These are phyloP conservation scores for Tylopilus sp. DNA, from an alignment of 1,284 basidiomycete genomes.

Conservation along the genomic window DNA sequence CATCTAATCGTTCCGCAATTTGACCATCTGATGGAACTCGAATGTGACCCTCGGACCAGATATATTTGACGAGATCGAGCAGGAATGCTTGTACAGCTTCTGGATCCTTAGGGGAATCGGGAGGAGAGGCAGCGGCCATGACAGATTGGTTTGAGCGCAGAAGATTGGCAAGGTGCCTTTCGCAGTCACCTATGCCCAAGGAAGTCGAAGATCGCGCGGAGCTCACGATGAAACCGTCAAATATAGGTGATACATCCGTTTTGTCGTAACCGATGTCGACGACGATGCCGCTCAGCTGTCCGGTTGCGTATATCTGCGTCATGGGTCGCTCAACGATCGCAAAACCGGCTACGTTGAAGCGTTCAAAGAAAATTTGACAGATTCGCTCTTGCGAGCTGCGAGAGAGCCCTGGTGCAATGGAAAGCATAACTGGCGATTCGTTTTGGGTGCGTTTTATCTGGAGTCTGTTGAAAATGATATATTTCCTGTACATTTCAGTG, in stretches of 20 bases:
- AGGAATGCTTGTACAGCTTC: conserved; percentile 47
- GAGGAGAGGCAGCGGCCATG: conserved; percentile 56
- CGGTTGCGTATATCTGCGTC: conserved; percentile 79
- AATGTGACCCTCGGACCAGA: conserved; percentile 59
- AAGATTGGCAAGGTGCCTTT: conserved; percentile 68
- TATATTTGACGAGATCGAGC: conserved; percentile 53
- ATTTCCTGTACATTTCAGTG: conserved; percentile 57
- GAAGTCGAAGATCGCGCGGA: conserved; percentile 54
- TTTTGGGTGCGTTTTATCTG: conserved; percentile 80
- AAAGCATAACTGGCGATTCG: conserved; percentile 79
- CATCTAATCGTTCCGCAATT: conserved; percentile 55
- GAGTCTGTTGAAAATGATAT: conserved; percentile 75
- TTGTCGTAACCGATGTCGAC: conserved; percentile 79
- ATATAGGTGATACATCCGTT: conserved; percentile 75
- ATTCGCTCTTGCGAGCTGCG: conserved; percentile 69
- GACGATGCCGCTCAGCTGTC: conserved; percentile 72
- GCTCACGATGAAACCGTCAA: conserved; percentile 70
- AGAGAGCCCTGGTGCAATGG: conserved; percentile 67
- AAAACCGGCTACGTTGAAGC: conserved; percentile 89
- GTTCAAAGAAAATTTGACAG: conserved; percentile 89
- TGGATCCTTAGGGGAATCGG: conserved; percentile 43
- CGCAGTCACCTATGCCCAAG: conserved; percentile 72
- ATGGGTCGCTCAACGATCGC: conserved; percentile 81
- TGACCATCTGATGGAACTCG: conserved; percentile 71
- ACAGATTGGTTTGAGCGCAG: conserved; percentile 63